Evolutionary conservation across 179 eudicot genomes (phyloP).

Genomic region (Amaranthus tricolor): DNA sequence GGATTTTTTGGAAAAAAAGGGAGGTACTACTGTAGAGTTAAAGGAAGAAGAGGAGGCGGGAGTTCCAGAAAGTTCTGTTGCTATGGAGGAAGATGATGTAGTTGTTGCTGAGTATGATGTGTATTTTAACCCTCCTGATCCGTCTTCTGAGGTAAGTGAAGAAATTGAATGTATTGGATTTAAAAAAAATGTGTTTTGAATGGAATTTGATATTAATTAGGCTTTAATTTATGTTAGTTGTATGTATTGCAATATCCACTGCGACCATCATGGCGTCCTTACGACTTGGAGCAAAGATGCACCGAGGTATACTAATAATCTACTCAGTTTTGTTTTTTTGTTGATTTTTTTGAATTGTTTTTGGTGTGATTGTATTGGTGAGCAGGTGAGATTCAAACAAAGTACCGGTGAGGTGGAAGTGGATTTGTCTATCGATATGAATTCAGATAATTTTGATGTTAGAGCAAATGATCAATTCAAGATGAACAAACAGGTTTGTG

Average conservation of each 20-base stretch:
- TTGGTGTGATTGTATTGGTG: constrained; percentile 8
- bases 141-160: constrained; percentile 36
- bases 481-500: constrained; percentile 43
- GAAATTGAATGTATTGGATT: background rate
- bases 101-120: constrained; percentile 85
- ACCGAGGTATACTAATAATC: constrained; percentile 45
- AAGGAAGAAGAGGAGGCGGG: constrained; percentile 26
- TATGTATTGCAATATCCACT: constrained; percentile 82
- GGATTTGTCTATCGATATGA: constrained; percentile 62
- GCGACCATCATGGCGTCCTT: constrained; percentile 85
- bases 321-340: too few species aligned
- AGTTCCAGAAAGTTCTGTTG: background rate
- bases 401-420: constrained; percentile 55
- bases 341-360: background rate
- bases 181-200: background rate
- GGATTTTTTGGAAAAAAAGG: constrained; percentile 10
- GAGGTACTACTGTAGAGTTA: constrained; percentile 16
- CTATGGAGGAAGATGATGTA: constrained; percentile 7
- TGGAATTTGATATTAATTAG: background rate
- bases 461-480: constrained; percentile 25
- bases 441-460: constrained; percentile 48
- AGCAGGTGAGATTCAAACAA: constrained; percentile 72
- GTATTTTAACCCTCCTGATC: constrained; percentile 41
- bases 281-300: constrained; percentile 73
- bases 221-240: constrained; percentile 34